Percentiles rank a stretch among this genome's conserved stretches.
phyloP scores from a whole-genome alignment of 2,329 filamentous ascomycete species.

The Teratosphaeria viscida region DNA sequence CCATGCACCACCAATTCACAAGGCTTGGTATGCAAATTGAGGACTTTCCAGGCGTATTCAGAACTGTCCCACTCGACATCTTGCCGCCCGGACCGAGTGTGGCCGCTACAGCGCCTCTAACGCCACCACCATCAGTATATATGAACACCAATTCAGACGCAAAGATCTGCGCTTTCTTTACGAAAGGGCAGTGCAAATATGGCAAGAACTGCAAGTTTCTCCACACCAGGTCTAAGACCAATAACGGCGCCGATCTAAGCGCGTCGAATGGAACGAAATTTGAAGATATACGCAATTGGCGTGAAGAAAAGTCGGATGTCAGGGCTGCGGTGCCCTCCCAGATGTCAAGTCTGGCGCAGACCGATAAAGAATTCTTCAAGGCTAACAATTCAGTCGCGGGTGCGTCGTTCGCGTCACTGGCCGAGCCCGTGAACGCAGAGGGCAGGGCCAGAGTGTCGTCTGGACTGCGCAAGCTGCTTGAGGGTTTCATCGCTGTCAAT shows the following conservation, averaged over 20 bases:
- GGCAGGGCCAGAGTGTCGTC: not conserved
- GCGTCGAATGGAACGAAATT: not conserved
- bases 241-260: conserved; percentile 4
- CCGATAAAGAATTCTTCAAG: conserved; percentile 13
- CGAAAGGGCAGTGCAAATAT: conserved; percentile 22
- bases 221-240: conserved; percentile 11
- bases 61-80: conserved; percentile 22
- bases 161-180: conserved; percentile 15
- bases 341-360: conserved; percentile 5
- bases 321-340: conserved; percentile 5
- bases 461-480: conserved; percentile 9
- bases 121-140: not conserved
- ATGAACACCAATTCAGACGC: not conserved
- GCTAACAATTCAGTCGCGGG: not conserved
- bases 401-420: not conserved
- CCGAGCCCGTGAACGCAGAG: conserved; percentile 2
- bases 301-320: conserved; percentile 4
- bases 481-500: conserved; percentile 36
- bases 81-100: not conserved
- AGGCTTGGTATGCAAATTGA: conserved; percentile 42
- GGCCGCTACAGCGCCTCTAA: not conserved
- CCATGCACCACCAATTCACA: conserved; percentile 44
- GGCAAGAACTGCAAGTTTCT: conserved; percentile 19
- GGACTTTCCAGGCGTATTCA: conserved; percentile 45
- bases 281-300: conserved; percentile 7